These are phyloP conservation scores for Scheffersomyces titani DNA, from an alignment of 1,139 yeast species.

Conservation along the genomic window DNA sequence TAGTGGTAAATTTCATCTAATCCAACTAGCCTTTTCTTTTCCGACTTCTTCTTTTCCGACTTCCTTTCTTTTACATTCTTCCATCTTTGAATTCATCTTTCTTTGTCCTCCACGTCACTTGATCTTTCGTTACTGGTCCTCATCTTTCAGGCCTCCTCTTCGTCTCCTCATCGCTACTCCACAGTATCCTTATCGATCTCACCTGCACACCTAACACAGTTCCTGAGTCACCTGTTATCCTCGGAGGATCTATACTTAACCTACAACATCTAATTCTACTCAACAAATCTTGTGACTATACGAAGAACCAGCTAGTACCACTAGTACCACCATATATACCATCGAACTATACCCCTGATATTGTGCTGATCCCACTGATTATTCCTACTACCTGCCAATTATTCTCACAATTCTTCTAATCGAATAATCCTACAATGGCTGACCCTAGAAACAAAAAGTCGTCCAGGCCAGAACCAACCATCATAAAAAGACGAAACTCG, in stretches of 20 bases:
- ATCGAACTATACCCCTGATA: no score
- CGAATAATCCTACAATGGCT: not conserved
- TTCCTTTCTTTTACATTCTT: not conserved
- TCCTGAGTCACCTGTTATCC: not conserved
- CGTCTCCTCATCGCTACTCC: not conserved
- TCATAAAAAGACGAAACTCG: constrained; percentile 31
- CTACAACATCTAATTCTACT: not conserved
- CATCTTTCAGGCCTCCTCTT: no score
- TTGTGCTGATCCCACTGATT: not conserved
- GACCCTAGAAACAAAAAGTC: not conserved
- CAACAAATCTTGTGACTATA: not conserved
- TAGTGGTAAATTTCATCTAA: not conserved
- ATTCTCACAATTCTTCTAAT: not conserved
- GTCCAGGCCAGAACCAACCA: constrained; percentile 14
- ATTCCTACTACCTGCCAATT: not conserved
- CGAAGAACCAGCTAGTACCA: not conserved
- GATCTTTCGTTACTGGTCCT: not conserved
- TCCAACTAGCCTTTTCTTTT: not conserved
- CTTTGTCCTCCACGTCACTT: not conserved
- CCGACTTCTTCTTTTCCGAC: not conserved
- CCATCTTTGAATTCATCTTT: not conserved
- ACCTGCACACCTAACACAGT: not conserved
- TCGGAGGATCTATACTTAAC: not conserved
- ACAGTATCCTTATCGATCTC: not conserved
- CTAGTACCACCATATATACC: no score